Base-by-base conservation (phyloP, 768 basidiomycete genomes). In the Exidia glandulosa region DNA sequence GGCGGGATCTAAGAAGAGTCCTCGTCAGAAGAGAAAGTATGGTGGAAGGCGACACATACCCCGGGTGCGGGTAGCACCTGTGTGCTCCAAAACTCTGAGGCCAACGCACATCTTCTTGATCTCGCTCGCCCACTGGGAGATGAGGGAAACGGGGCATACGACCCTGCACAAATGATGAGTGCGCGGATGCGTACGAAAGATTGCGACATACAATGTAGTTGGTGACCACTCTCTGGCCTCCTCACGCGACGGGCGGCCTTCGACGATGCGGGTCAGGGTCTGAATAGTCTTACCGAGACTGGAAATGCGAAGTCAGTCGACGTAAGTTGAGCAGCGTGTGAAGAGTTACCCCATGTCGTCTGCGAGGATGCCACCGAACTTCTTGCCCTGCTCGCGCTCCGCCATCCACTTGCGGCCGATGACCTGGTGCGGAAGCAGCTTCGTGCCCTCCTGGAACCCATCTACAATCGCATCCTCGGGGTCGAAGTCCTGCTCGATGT, bases 281-380 rank as follows among this genome's bases (percentile, higher is more conserved):
- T 98, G 95, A 27, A 97, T 89, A 0, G 96, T 99, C 74, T 94
- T 92, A 1, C 89, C 89, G 1, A 90, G 77, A 61, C 87, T n/a
- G n/a, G n/a, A n/a, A n/a, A n/a, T n/a, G n/a, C n/a, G n/a, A n/a
- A n/a, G n/a, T n/a, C n/a, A n/a, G n/a, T n/a, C n/a, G n/a, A n/a
- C n/a, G n/a, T n/a, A n/a, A n/a, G n/a, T n/a, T n/a, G n/a, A n/a
- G n/a, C n/a, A n/a, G n/a, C n/a, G n/a, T n/a, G n/a, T n/a, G n/a
- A n/a, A n/a, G n/a, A n/a, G n/a, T n/a, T n/a, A n/a, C n/a, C n/a
- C 89, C 87, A 90, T 90, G 66, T 90, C 90, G 69, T 97, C 94
- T 3, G 93, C 93, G 14, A 96, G 74, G 64, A 97, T 93, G 0
- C 95, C 95, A 1, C 95, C 94, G 5, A 67, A 75, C 64, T 86